Evolutionary conservation across 768 basidiomycete genomes (phyloP).

Genomic region (Lanmaoa pseudosensibilis): DNA sequence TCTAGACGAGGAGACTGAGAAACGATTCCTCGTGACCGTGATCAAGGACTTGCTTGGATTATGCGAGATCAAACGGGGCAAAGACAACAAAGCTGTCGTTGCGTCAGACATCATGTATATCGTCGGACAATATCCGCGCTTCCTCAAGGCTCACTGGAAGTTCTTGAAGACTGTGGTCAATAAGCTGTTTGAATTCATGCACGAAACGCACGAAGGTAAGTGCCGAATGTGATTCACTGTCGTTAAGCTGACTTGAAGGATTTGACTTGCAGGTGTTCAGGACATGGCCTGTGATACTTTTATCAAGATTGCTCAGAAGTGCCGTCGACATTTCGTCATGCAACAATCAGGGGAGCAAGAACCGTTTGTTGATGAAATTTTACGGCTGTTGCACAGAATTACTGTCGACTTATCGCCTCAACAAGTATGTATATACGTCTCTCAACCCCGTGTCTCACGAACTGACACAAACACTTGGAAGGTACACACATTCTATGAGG

Average conservation of each 20-base stretch:
- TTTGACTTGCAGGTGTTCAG: conserved; percentile 74
- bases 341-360: conserved; percentile 96
- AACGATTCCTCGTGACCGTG: conserved; percentile 97
- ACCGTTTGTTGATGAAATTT: conserved; percentile 97
- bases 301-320: conserved; percentile 99
- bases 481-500: conserved; percentile 98
- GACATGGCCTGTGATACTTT: conserved; percentile 99
- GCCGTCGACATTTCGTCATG: conserved; percentile 97
- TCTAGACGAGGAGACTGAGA: conserved; percentile 96
- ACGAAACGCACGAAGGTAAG: conserved; percentile 95
- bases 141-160: conserved; percentile 99
- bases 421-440: conserved; percentile 44
- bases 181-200: conserved; percentile 99
- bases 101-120: conserved; percentile 98
- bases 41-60: conserved; percentile 98
- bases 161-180: conserved; percentile 99
- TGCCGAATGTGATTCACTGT: not conserved
- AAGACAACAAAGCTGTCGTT: conserved; percentile 99
- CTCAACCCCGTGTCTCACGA: not conserved
- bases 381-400: conserved; percentile 87
- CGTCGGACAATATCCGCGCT: conserved; percentile 98
- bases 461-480: conserved; percentile 21
- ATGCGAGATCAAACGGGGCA: conserved; percentile 97
- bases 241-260: conserved; percentile 2
- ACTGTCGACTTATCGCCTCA: conserved; percentile 93